Conservation (phyloP, 371 early-diverging fungal genomes). For the Aphelidium insulamus region DNA sequence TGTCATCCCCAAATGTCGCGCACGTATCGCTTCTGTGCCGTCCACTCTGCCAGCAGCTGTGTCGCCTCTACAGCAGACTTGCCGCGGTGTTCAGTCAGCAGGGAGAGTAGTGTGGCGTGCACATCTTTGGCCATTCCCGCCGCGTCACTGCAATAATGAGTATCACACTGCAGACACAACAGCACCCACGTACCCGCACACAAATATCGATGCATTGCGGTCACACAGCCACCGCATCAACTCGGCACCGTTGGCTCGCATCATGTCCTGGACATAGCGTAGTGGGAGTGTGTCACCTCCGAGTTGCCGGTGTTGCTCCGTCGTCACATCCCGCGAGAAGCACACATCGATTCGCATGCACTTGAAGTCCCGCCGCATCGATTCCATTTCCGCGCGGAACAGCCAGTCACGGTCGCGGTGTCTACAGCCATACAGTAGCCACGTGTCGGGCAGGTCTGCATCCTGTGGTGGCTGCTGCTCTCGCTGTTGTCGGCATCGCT, state of each 20-base stretch:
- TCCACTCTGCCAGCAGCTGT: constrained; percentile 32
- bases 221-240: constrained; percentile 27
- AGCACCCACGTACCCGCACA: constrained; percentile 46
- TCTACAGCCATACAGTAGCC: constrained; percentile 56
- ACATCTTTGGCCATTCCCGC: constrained; percentile 75
- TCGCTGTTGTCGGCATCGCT: constrained; percentile 22
- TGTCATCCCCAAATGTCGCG: too few species aligned
- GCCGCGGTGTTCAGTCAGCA: constrained; percentile 25
- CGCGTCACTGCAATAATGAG: constrained; percentile 25
- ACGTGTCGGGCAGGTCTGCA: constrained; percentile 16
- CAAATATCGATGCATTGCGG: constrained; percentile 36
- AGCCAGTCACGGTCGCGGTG: constrained; percentile 32
- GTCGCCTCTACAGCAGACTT: constrained; percentile 26
- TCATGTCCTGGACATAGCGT: constrained; percentile 70
- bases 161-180: background rate
- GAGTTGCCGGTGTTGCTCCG: constrained; percentile 3
- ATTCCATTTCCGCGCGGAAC: constrained; percentile 29
- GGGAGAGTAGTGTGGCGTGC: constrained; percentile 40
- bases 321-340: constrained; percentile 27
- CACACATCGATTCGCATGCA: constrained; percentile 27
- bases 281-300: constrained; percentile 14
- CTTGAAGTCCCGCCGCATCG: constrained; percentile 19
- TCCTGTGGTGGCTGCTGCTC: constrained; percentile 9
- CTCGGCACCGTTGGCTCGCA: constrained; percentile 19
- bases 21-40: constrained; percentile 33